Evolutionary conservation across 2,329 filamentous ascomycete species (phyloP).

Genomic region (Trichophyton simii): DNA sequence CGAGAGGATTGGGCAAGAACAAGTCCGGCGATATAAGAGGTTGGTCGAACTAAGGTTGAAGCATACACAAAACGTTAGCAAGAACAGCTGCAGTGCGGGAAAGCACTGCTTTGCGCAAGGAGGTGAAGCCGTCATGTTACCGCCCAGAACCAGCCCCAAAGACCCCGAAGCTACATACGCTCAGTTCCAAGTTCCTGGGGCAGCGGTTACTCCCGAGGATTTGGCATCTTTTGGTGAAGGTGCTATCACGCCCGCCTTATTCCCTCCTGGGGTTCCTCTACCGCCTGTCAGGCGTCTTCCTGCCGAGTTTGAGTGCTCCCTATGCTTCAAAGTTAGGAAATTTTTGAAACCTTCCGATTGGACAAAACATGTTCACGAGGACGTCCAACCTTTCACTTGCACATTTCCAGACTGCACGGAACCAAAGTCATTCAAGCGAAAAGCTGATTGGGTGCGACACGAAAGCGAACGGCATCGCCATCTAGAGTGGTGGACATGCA

Average conservation of each 20-base stretch:
- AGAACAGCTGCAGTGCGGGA: constrained; percentile 47
- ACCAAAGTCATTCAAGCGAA: constrained; percentile 84
- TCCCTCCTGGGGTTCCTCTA: constrained; percentile 67
- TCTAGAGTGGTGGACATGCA: constrained; percentile 81
- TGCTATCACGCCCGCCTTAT: constrained; percentile 57
- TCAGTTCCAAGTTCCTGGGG: constrained; percentile 43
- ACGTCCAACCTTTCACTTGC: constrained; percentile 85
- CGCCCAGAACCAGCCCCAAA: constrained; percentile 41
- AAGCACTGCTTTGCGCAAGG: constrained; percentile 53
- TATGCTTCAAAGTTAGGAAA: constrained; percentile 75
- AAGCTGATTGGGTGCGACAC: constrained; percentile 90
- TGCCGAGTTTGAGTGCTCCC: constrained; percentile 76
- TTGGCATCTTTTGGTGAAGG: constrained; percentile 55
- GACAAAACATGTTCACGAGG: constrained; percentile 93
- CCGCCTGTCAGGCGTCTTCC: constrained; percentile 66
- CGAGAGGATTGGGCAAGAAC: constrained; percentile 71
- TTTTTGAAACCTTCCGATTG: constrained; percentile 88
- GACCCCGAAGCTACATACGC: constrained; percentile 45
- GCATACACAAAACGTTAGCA: constrained; percentile 50
- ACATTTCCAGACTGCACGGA: constrained; percentile 75
- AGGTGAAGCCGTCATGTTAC: constrained; percentile 51
- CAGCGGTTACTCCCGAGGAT: constrained; percentile 50
- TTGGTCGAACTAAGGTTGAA: constrained; percentile 58
- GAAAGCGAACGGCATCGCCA: constrained; percentile 86
- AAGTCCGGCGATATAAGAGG: constrained; percentile 64